A percentile compares a stretch with the other conserved stretches of the same genome.
These are phyloP conservation scores for Boletus mariae DNA, from an alignment of 1,284 basidiomycete genomes.

Conservation along the genomic window DNA sequence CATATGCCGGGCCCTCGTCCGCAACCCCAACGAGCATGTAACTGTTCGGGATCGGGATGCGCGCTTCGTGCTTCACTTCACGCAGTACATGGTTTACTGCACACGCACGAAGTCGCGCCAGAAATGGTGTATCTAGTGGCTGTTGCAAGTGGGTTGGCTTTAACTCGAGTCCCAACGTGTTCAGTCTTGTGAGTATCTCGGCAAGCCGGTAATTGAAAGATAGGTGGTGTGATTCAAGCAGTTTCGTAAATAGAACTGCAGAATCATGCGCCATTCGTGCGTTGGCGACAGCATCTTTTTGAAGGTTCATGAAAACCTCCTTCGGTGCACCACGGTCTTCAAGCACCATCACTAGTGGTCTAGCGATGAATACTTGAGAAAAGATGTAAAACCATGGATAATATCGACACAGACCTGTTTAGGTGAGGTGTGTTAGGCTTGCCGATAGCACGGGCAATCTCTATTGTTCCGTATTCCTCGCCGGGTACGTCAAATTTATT, in stretches of 20 bases:
- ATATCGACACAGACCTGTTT: conserved; percentile 47
- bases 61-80: conserved; percentile 68
- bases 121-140: conserved; percentile 53
- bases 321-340: conserved; percentile 59
- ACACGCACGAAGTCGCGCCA: conserved; percentile 52
- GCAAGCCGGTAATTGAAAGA: conserved; percentile 51
- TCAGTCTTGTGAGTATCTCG: conserved; percentile 48
- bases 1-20: conserved; percentile 68
- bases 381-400: neutral
- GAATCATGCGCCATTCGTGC: conserved; percentile 55
- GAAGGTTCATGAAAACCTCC: conserved; percentile 54
- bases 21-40: conserved; percentile 73
- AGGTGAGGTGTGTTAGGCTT: conserved; percentile 56
- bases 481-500: conserved; percentile 61
- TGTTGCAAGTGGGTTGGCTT: conserved; percentile 33
- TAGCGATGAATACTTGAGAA: conserved; percentile 21
- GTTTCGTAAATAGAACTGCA: conserved; percentile 40
- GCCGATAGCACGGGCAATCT: conserved; percentile 64
- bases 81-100: conserved; percentile 60
- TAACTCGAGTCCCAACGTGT: conserved; percentile 47
- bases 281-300: conserved; percentile 48
- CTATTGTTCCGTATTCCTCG: conserved; percentile 53
- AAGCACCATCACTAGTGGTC: conserved; percentile 66
- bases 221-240: conserved; percentile 50
- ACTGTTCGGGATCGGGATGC: conserved; percentile 66